phyloP scores from a whole-genome alignment of 495 filamentous ascomycete genomes.

The Cercophora sp. region DNA sequence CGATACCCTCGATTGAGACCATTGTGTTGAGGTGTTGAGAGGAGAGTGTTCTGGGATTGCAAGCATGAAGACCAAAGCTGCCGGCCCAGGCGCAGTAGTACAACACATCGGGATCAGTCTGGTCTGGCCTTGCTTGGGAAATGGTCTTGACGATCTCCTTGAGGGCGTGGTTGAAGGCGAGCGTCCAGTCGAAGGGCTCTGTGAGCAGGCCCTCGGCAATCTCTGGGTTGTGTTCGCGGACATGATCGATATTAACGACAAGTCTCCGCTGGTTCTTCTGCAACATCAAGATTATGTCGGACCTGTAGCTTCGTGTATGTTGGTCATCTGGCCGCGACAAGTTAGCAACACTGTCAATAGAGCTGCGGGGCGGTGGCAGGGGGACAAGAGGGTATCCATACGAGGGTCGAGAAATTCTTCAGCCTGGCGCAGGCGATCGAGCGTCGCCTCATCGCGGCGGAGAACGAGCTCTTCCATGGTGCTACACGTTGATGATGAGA shows the following conservation, averaged over 20 bases:
- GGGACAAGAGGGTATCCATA: slow-evolving; percentile 42
- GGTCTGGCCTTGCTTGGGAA: slow-evolving; percentile 53
- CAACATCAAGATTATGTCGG: slow-evolving; percentile 89
- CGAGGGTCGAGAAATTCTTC: slow-evolving; percentile 84
- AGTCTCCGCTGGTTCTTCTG: slow-evolving; percentile 75
- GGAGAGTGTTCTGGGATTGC: slow-evolving; percentile 89
- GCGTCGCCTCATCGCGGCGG: slow-evolving; percentile 76
- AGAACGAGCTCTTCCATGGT: slow-evolving; percentile 62
- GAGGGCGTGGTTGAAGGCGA: slow-evolving; percentile 84
- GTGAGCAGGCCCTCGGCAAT: slow-evolving; percentile 85
- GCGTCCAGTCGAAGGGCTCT: slow-evolving; percentile 79
- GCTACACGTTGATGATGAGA: slow-evolving; percentile 2
- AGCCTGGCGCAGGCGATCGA: slow-evolving; percentile 74
- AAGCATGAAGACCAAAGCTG: slow-evolving; percentile 89
- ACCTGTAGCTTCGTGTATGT: slow-evolving; percentile 69
- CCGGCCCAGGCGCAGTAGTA: slow-evolving; percentile 96
- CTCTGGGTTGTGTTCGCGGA: slow-evolving; percentile 82
- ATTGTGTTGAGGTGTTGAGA: slow-evolving; percentile 89
- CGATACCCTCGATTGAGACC: slow-evolving; percentile 96
- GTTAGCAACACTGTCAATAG: slow-evolving; percentile 5
- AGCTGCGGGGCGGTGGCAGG: neutral
- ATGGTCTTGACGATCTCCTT: slow-evolving; percentile 81
- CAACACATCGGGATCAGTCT: slow-evolving; percentile 49
- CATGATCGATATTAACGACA: slow-evolving; percentile 89
- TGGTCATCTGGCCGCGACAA: slow-evolving; percentile 44